These are phyloP conservation scores for Phellopilus nigrolimitatus DNA, from an alignment of 1,284 basidiomycete genomes.

Conservation along the genomic window DNA sequence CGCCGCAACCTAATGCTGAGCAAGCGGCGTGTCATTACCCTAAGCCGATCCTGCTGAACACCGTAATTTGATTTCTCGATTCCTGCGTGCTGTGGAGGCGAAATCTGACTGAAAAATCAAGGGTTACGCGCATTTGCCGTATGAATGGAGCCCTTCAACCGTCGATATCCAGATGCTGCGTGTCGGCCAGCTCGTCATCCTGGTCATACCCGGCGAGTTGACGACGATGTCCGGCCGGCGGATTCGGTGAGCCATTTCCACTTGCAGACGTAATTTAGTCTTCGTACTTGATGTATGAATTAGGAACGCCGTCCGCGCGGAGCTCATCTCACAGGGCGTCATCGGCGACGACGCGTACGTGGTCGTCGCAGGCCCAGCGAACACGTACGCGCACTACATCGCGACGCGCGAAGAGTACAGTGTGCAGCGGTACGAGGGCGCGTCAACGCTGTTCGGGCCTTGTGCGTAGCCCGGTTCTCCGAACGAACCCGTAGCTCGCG, in stretches of 20 bases:
- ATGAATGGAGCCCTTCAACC: constrained; percentile 72
- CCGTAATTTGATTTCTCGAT: constrained; percentile 30
- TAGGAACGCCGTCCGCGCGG: constrained; percentile 58
- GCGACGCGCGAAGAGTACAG: constrained; percentile 72
- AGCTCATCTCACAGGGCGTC: constrained; percentile 58
- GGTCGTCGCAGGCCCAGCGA: constrained; percentile 74
- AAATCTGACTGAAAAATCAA: constrained; percentile 24
- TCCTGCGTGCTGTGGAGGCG: neutral
- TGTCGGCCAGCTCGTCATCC: constrained; percentile 74
- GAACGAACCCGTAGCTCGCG: too few relatives aligned
- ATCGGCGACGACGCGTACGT: constrained; percentile 66
- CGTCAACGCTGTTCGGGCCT: constrained; percentile 75
- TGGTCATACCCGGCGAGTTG: constrained; percentile 69
- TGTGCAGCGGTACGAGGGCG: constrained; percentile 78
- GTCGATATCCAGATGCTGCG: constrained; percentile 80
- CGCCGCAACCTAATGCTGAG: constrained; percentile 51
- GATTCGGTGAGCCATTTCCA: constrained; percentile 30
- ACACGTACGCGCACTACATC: constrained; percentile 76
- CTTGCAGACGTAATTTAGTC: neutral
- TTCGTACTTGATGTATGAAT: neutral
- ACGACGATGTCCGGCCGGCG: constrained; percentile 54
- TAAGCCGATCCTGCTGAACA: constrained; percentile 78
- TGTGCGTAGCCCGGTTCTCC: constrained; percentile 46
- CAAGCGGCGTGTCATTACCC: constrained; percentile 73
- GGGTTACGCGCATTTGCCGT: constrained; percentile 65